Evolutionary conservation across 169 alveolate species (phyloP).

Genomic region (Amoebophrya sp.): DNA sequence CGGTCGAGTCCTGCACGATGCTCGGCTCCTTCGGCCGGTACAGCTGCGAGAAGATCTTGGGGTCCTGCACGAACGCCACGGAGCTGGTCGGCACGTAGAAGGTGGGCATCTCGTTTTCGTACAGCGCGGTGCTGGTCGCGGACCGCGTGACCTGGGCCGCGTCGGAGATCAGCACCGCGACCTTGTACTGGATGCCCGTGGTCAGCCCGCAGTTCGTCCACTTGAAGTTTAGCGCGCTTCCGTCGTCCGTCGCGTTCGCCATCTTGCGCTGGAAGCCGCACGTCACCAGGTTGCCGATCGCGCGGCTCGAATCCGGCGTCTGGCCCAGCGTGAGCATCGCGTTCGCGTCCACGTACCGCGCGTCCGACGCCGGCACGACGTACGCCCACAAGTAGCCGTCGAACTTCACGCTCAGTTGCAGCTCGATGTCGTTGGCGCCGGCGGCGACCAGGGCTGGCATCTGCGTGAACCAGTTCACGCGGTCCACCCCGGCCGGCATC

Average conservation of each 20-base stretch:
- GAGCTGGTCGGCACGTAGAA: background rate
- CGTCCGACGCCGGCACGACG: background rate
- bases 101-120: background rate
- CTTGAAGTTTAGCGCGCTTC: background rate
- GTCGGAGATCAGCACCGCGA: background rate
- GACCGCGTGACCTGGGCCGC: background rate
- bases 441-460: background rate
- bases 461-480: background rate
- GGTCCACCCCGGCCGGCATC: background rate
- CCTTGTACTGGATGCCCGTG: background rate
- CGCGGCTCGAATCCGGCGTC: background rate
- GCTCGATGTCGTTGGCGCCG: background rate
- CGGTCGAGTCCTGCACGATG: background rate
- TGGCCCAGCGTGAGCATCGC: background rate
- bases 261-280: background rate
- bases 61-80: background rate
- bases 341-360: background rate
- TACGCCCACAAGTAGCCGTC: background rate
- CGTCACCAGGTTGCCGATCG: background rate
- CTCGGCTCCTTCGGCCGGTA: background rate
- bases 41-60: background rate
- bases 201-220: background rate
- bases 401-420: background rate
- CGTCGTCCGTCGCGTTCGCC: background rate
- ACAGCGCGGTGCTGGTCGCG: no score